phyloP scores from a whole-genome alignment of 495 filamentous ascomycete species.

The Margaritispora aquatica region DNA sequence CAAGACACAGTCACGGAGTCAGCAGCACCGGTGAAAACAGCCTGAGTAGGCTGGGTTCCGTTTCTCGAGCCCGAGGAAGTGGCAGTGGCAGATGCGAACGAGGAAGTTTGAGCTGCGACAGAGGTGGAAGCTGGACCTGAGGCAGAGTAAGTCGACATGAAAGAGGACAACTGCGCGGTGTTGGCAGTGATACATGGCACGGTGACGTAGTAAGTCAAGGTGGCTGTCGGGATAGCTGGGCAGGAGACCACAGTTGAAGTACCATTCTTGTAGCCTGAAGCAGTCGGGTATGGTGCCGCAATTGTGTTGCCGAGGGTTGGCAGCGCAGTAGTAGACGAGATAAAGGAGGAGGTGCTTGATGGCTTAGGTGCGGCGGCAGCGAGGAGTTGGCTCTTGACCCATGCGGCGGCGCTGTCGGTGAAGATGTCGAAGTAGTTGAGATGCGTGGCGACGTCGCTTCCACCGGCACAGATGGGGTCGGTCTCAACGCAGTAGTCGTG shows the following conservation, averaged over 20 bases:
- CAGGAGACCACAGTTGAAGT: background rate
- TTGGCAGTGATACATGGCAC: background rate
- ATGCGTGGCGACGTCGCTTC: constrained; percentile 15
- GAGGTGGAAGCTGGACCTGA: background rate
- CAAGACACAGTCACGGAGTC: background rate
- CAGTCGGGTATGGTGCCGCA: background rate
- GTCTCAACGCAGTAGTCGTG: constrained; percentile 21
- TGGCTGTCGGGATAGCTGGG: background rate
- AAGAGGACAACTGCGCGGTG: background rate
- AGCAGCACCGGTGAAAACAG: background rate
- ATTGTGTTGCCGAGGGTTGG: background rate
- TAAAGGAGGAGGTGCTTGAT: background rate
- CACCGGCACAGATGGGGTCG: constrained; percentile 25
- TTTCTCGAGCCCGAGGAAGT: background rate
- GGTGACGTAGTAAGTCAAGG: background rate
- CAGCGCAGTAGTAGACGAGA: background rate
- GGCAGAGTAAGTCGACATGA: background rate
- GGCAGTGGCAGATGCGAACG: background rate
- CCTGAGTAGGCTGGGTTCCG: background rate
- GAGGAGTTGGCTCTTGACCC: background rate
- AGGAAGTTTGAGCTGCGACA: background rate
- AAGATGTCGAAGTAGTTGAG: constrained; percentile 26
- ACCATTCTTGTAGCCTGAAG: background rate
- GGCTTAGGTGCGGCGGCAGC: background rate
- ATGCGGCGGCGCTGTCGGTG: constrained; percentile 12